phyloP scores from a whole-genome alignment of 2,329 filamentous ascomycete species.

The Cladophialophora bantiana region DNA sequence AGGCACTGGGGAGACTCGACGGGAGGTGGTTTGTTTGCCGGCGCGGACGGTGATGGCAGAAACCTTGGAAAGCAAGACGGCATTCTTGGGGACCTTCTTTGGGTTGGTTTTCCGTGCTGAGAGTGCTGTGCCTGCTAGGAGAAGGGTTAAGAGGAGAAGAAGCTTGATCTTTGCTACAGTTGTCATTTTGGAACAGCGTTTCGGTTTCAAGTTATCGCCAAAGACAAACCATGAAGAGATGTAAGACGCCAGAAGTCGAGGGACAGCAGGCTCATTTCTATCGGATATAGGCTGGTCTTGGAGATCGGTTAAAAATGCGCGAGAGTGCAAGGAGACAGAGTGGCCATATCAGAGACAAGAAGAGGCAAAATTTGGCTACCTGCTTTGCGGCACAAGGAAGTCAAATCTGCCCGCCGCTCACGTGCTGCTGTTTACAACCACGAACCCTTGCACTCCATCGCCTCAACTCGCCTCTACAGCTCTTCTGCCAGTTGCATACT shows the following conservation, averaged over 20 bases:
- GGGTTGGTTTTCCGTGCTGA: conserved; percentile 41
- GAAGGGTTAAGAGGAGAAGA: conserved; percentile 28
- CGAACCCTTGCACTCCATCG: no score
- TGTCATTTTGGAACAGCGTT: conserved; percentile 3
- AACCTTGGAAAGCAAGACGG: conserved; percentile 69
- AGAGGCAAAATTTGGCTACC: conserved; percentile 25
- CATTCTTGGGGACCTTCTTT: conserved; percentile 52
- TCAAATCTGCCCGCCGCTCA: neutral
- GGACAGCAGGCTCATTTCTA: neutral
- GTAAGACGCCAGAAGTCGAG: neutral
- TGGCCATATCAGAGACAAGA: conserved; percentile 25
- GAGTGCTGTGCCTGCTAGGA: conserved; percentile 26
- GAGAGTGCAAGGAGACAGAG: conserved; percentile 24
- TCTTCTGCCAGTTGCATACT: no score
- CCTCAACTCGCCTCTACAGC: neutral
- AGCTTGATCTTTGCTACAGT: conserved; percentile 10
- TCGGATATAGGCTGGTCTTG: neutral
- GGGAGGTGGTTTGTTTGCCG: conserved; percentile 72
- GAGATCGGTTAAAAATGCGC: neutral
- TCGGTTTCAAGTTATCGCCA: neutral
- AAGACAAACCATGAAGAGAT: conserved; percentile 22
- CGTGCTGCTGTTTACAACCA: neutral
- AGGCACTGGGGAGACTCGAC: conserved; percentile 77
- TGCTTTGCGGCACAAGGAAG: conserved; percentile 6
- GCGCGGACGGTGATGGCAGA: conserved; percentile 78